A percentile compares a stretch with the other conserved stretches of the same genome.
These are phyloP conservation scores for Linum tenue DNA, from an alignment of 345 rosid species.

Conservation along the genomic window DNA sequence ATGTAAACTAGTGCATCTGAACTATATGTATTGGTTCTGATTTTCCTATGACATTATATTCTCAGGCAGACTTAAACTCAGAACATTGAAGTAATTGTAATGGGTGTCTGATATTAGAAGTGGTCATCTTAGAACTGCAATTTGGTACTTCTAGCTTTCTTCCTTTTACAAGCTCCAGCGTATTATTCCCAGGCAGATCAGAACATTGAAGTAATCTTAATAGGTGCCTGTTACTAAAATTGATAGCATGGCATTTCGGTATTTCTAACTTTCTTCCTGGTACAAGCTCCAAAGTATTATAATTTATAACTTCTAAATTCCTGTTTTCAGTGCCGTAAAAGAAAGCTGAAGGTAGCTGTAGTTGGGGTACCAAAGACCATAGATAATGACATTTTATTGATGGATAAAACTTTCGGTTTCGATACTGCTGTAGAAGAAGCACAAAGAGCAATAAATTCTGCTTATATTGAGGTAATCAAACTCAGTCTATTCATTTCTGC, in stretches of 20 bases:
- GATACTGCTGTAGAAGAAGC: slow-evolving; percentile 99
- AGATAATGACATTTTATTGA: slow-evolving; percentile 87
- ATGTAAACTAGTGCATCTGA: no score
- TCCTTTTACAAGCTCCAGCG: no score
- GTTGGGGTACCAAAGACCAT: slow-evolving; percentile 99
- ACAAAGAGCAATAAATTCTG: slow-evolving; percentile 93
- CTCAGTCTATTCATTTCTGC: neutral
- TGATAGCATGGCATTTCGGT: neutral
- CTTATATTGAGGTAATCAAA: slow-evolving; percentile 78
- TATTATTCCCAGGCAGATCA: no score
- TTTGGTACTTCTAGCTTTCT: no score
- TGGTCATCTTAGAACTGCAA: no score
- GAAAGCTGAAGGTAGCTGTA: slow-evolving; percentile 66
- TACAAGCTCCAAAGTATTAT: slow-evolving; percentile 2
- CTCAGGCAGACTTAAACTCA: no score
- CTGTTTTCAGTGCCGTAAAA: slow-evolving; percentile 57
- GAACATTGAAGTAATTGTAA: no score
- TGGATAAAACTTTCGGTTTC: slow-evolving; percentile 97
- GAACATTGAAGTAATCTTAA: neutral
- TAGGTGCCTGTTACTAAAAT: neutral
- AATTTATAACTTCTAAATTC: slow-evolving; percentile 1
- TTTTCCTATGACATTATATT: no score
- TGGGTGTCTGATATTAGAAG: no score
- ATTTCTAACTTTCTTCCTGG: neutral
- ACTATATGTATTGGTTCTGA: no score